Percentiles rank a stretch among this genome's conserved stretches.
phyloP scores from a whole-genome alignment of 768 basidiomycete genomes.

The Cubamyces sp. region DNA sequence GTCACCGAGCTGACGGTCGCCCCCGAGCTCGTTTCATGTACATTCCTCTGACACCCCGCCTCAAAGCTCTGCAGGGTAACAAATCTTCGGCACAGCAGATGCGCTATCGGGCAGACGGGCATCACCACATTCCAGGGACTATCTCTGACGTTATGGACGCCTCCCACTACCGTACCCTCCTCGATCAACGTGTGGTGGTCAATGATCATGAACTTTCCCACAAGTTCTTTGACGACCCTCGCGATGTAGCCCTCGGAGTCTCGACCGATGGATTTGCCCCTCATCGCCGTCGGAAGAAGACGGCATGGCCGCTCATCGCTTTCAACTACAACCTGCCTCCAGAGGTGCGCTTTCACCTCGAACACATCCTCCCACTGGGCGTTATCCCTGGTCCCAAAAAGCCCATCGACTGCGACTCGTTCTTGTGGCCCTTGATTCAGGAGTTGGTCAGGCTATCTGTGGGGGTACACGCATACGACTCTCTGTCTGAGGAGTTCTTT shows the following conservation, averaged over 20 bases:
- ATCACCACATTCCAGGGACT: slow-evolving; percentile 25
- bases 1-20: slow-evolving; percentile 28
- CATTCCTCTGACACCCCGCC: slow-evolving; percentile 43
- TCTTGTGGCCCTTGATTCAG: slow-evolving; percentile 40
- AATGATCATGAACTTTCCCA: slow-evolving; percentile 30
- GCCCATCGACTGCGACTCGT: slow-evolving; percentile 45
- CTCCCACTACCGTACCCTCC: slow-evolving; percentile 35
- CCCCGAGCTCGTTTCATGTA: slow-evolving; percentile 39
- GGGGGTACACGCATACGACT: slow-evolving; percentile 45
- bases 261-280: slow-evolving; percentile 47
- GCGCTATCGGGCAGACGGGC: slow-evolving; percentile 35
- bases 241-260: slow-evolving; percentile 46
- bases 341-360: slow-evolving; percentile 38
- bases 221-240: slow-evolving; percentile 40
- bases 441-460: slow-evolving; percentile 40
- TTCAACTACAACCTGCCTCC: slow-evolving; percentile 50
- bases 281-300: slow-evolving; percentile 37
- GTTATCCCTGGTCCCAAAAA: slow-evolving; percentile 51
- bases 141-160: slow-evolving; percentile 44
- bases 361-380: slow-evolving; percentile 43
- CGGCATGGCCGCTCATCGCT: slow-evolving; percentile 46
- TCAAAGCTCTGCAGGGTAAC: slow-evolving; percentile 34
- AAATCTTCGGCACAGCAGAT: slow-evolving; percentile 30
- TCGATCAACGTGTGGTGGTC: slow-evolving; percentile 31
- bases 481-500: slow-evolving; percentile 30